Evolutionary conservation across 1,284 basidiomycete genomes (phyloP), one percentile per base, ranked within the genome.

Genomic region (Cyathus olla): DNA sequence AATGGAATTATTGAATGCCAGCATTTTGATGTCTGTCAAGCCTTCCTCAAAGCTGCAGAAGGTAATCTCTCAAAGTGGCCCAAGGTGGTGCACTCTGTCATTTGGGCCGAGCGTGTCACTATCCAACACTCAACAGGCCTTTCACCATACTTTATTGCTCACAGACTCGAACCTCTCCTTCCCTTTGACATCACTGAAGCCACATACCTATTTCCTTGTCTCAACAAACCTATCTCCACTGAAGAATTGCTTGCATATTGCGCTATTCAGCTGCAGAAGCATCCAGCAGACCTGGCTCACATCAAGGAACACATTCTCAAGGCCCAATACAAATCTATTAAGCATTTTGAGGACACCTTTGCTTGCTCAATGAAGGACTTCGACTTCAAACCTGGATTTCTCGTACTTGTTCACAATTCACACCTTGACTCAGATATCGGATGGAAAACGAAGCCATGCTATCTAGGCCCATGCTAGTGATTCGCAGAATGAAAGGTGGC

Each of bases 81-180:
- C 6, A 35, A 6, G 13, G 31, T 35, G 8, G 13, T 13, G 13
- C 31, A 35, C 31, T 35, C 31, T 8, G 31, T 35, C 6, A 35
- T 81, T 48, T 82, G 78, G 77, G 74, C 76, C 0, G 76, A 82
- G 13, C 59, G 66, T 0, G 63, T 80, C 9, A 79, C 74, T 0
- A 60, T 70, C 2, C 60, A 63, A 0, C 50, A 64, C 3, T 53
- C 58, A 0, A 72, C 65, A 1, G 69, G 75, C 0, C 66, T 63
- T 26, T 75, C 65, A 1, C 78, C 78, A 0, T 80, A 72, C 55
- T 79, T 69, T 49, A 65, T 70, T 10, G 76, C 68, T 0, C 71
- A 70, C 21, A 75, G 80, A 0, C 59, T 70, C 0, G 66, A 80
- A 11, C 80, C 75, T 0, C 51, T 77, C 5, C 13, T 35, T 35